Percentiles rank a stretch among this genome's conserved stretches.
phyloP scores from a whole-genome alignment of 371 early-diverging fungal genomes.

The Mucor circinelloides region DNA sequence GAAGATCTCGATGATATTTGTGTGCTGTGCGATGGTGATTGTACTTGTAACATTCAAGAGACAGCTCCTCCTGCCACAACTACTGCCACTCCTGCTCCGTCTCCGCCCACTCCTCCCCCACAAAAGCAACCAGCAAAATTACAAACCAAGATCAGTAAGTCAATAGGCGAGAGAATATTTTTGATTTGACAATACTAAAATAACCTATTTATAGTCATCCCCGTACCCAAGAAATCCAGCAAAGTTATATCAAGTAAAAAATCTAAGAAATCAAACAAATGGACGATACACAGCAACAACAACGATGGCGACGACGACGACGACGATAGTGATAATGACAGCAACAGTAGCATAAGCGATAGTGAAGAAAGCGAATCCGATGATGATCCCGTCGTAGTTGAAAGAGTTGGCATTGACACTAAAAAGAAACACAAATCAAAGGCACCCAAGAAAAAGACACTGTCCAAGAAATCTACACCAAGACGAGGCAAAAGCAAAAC shows the following conservation, averaged over 20 bases:
- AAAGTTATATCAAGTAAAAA: conserved; percentile 8
- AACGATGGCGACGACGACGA: too few species aligned
- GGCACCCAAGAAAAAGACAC: conserved; percentile 10
- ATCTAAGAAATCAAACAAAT: conserved; percentile 1
- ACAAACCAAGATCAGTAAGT: conserved; percentile 11
- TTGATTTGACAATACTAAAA: not conserved
- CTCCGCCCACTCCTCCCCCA: not conserved
- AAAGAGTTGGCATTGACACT: conserved; percentile 2
- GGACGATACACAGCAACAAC: not conserved
- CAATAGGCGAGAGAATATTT: not conserved
- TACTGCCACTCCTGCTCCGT: not conserved
- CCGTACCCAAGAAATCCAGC: conserved; percentile 4
- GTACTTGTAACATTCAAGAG: conserved; percentile 49
- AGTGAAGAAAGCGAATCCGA: not conserved
- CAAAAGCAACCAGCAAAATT: not conserved
- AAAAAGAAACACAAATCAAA: conserved; percentile 9
- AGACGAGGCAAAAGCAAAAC: conserved; percentile 24
- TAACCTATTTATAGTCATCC: not conserved
- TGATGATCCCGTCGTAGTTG: conserved; percentile 2
- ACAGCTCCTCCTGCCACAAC: not conserved
- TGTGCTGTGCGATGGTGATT: conserved; percentile 63
- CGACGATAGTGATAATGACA: not conserved
- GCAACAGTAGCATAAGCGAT: not conserved
- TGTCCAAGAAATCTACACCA: not conserved
- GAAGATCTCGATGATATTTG: conserved; percentile 61